Conservation (phyloP, 768 basidiomycete species). For the Lactarius akahatsu region DNA sequence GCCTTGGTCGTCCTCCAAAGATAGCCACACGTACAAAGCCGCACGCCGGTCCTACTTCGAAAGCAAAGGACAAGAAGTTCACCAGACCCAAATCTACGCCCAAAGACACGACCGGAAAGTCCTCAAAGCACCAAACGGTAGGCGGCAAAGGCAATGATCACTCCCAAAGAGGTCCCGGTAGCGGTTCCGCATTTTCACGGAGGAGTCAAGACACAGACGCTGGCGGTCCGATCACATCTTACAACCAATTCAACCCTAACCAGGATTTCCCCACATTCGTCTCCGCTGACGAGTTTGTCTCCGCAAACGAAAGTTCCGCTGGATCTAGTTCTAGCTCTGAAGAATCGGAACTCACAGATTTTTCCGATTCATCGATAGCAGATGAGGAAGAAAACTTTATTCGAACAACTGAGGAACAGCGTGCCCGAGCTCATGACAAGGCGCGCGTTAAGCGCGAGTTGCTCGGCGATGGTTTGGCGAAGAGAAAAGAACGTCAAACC, state of each 20-base stretch:
- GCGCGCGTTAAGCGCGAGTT: slow-evolving; percentile 62
- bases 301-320: slow-evolving; percentile 36
- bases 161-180: slow-evolving; percentile 8
- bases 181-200: slow-evolving; percentile 14
- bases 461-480: slow-evolving; percentile 47
- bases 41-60: background rate
- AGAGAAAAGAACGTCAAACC: slow-evolving; percentile 36
- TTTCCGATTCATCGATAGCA: slow-evolving; percentile 28
- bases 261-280: slow-evolving; percentile 28
- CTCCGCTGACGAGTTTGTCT: slow-evolving; percentile 30
- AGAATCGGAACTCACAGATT: slow-evolving; percentile 25
- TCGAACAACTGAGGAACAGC: slow-evolving; percentile 25
- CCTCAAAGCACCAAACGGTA: slow-evolving; percentile 6
- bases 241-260: slow-evolving; percentile 10
- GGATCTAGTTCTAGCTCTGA: slow-evolving; percentile 23
- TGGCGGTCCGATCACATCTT: slow-evolving; percentile 12
- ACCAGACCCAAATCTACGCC: slow-evolving; percentile 17
- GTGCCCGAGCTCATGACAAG: slow-evolving; percentile 35
- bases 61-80: slow-evolving; percentile 19
- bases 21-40: background rate
- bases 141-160: slow-evolving; percentile 15
- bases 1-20: slow-evolving; percentile 20
- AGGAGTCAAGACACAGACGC: slow-evolving; percentile 23
- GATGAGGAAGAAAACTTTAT: slow-evolving; percentile 29
- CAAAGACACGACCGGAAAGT: slow-evolving; percentile 30